Conservation (phyloP, 495 filamentous ascomycete species). For the Penicillium malachiteum region DNA sequence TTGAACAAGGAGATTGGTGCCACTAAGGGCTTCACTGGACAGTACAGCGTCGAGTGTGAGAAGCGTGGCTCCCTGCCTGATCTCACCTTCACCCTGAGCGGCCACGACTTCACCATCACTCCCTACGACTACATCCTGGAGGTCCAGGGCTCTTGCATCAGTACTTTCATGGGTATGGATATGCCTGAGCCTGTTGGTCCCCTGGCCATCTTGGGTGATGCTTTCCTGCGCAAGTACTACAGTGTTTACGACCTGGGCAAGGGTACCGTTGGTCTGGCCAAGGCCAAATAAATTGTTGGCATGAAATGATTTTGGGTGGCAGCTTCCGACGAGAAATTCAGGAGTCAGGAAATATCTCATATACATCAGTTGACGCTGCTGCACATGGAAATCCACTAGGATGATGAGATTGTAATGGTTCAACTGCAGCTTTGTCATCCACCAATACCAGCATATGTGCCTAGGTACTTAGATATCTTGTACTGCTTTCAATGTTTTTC, state of each 20-base stretch:
- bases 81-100: constrained; percentile 80
- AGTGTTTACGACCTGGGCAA: constrained; percentile 92
- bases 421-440: constrained; percentile 7
- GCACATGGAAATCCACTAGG: constrained; percentile 11
- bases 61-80: constrained; percentile 82
- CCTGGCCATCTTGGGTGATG: constrained; percentile 93
- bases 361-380: constrained; percentile 12
- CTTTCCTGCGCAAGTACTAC: constrained; percentile 97
- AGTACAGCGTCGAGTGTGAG: constrained; percentile 88
- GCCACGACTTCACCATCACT: constrained; percentile 86
- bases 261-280: constrained; percentile 81
- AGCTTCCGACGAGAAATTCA: constrained; percentile 12
- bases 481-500: too few species aligned
- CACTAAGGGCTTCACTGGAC: constrained; percentile 93
- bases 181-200: constrained; percentile 89
- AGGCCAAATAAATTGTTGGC: constrained; percentile 59
- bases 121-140: constrained; percentile 96
- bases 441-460: constrained; percentile 6
- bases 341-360: constrained; percentile 14
- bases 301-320: constrained; percentile 2
- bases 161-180: constrained; percentile 97
- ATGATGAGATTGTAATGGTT: constrained; percentile 3
- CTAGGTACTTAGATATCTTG: too few species aligned
- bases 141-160: constrained; percentile 92
- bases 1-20: constrained; percentile 98